Conservation (phyloP, 768 basidiomycete species). For the Neoboletus magnificus region DNA sequence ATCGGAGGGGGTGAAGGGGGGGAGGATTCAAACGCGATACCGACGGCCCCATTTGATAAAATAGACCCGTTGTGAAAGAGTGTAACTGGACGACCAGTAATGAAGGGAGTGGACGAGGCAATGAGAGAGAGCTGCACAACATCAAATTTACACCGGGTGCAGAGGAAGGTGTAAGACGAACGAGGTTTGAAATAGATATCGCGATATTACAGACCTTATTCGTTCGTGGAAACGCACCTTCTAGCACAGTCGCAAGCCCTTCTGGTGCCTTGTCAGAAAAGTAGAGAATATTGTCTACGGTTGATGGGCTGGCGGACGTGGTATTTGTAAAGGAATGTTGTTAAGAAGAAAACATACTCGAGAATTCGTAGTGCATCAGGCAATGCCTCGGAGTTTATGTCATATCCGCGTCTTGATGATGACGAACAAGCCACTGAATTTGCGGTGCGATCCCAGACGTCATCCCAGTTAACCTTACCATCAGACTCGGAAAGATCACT, state of each 20-base stretch:
- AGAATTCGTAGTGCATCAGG: constrained; percentile 37
- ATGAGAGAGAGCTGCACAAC: constrained; percentile 58
- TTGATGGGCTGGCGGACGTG: constrained; percentile 13
- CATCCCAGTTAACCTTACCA: constrained; percentile 45
- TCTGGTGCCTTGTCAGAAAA: constrained; percentile 58
- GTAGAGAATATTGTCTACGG: constrained; percentile 40
- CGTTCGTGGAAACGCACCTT: constrained; percentile 39
- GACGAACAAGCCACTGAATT: background rate
- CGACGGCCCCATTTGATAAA: constrained; percentile 65
- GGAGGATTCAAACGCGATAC: constrained; percentile 45
- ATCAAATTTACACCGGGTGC: background rate
- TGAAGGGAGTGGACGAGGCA: constrained; percentile 73
- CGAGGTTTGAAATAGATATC: background rate
- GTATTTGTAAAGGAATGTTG: background rate
- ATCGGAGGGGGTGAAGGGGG: constrained; percentile 6
- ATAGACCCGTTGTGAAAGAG: constrained; percentile 57
- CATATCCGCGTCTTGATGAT: background rate
- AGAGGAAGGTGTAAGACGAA: background rate
- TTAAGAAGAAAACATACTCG: constrained; percentile 24
- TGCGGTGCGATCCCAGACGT: constrained; percentile 42
- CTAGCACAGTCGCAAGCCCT: constrained; percentile 47
- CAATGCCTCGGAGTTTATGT: constrained; percentile 16
- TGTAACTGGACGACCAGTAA: constrained; percentile 72
- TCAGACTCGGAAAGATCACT: background rate
- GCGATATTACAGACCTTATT: constrained; percentile 42